Base-by-base conservation (phyloP, 257 asterid species). In the Parsonsia alboflavescens region DNA sequence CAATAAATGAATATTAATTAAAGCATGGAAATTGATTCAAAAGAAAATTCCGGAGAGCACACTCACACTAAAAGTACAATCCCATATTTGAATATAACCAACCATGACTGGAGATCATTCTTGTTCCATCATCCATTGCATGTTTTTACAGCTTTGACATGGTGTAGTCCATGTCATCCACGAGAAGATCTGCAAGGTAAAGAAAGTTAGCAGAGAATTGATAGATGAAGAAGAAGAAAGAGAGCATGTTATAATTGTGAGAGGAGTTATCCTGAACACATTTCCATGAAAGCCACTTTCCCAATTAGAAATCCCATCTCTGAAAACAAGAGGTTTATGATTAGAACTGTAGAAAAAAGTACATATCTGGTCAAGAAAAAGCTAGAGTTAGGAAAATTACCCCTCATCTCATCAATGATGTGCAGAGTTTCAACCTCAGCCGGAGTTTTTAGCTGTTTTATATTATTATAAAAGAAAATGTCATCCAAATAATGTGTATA, bases 191-290 rank as follows among this genome's bases (percentile, higher is more conserved):
- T 89, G 67, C 80, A 83, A 33, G 42, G 10, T 19, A 72, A n/a
- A 72, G 28, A 36, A 65, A 28, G 53, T 17, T 44, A 61, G 24
- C n/a, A 45, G 63, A 70, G 15, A 4, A 24, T n/a, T 22, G 6
- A 70, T 66, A 19, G 49, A 44, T 22, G 22, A 54, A 57, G 68
- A 6, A 12, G 46, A 44, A 17, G n/a, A 7, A 64, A 58, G 63
- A 46, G 5, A 16, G 62, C 15, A 12, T 9, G 15, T 22, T 4
- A 53, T 17, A 67, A 10, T 65, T 39, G 45, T 16, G 54, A 49
- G 99, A 68, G 99, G 99, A 52, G 99, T 94, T 82, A 94, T 84
- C 59, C 97, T 82, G 84, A 92, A 89, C 19, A 92, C 97, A 68
- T 94, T 94, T 64, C 99, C 99, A 9, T 80, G 85, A 81, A 90